Evolutionary conservation across 2,329 filamentous ascomycete species (phyloP).

Genomic region (Cadophora gregata): DNA sequence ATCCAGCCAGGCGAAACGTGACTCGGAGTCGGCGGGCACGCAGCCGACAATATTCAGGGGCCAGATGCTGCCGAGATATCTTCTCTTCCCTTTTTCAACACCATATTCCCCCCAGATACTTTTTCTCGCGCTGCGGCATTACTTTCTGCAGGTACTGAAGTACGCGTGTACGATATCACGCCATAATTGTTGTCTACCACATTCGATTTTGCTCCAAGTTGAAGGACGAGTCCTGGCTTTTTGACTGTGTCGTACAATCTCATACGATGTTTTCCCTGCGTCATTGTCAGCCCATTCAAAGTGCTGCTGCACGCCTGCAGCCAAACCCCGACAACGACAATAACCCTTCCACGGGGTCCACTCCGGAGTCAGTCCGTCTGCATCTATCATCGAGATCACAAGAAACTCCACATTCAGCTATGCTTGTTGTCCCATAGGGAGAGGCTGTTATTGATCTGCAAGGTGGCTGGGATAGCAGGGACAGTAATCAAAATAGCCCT

Average conservation of each 20-base stretch:
- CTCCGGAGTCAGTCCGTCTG: slow-evolving; percentile 6
- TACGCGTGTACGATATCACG: slow-evolving; percentile 3
- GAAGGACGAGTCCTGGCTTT: slow-evolving; percentile 8
- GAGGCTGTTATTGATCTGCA: not conserved
- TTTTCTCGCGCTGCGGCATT: not conserved
- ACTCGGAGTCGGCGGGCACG: slow-evolving; percentile 1
- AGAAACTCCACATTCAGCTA: not conserved
- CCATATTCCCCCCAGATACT: not conserved
- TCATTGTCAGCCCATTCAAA: slow-evolving; percentile 22
- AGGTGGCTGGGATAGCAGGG: not conserved
- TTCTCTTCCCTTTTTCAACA: not conserved
- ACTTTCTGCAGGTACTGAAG: slow-evolving; percentile 11
- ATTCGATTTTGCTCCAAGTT: not conserved
- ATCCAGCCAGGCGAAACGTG: not conserved
- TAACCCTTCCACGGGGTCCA: not conserved
- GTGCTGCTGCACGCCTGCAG: slow-evolving; percentile 7
- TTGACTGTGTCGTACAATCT: slow-evolving; percentile 11
- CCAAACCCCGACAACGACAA: not conserved
- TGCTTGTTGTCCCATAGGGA: not conserved
- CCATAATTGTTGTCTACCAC: not conserved
- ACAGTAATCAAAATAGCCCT: not conserved
- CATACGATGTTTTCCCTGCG: slow-evolving; percentile 22
- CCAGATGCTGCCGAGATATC: slow-evolving; percentile 1
- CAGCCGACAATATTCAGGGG: not conserved
- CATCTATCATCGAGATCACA: not conserved